Evolutionary conservation across 306 rosid species (phyloP), one percentile per base, ranked within the genome.

Genomic region (Mimosa pudica): DNA sequence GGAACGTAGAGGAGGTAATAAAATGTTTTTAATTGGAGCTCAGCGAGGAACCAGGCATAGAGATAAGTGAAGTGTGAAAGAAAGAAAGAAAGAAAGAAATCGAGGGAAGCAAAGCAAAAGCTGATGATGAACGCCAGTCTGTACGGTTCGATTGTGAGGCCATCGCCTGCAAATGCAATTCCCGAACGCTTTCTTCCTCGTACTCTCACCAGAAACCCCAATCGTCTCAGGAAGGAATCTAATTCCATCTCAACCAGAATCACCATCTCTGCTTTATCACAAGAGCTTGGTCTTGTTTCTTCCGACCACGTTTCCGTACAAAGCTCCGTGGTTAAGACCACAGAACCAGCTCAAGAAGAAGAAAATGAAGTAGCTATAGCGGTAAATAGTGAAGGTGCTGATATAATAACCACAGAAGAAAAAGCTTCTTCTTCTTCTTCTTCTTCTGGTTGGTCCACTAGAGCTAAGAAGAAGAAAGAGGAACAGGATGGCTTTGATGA

Each of bases 381-480:
- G 2, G 74, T 74, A 66, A 6, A 63, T 20, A 74, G 81, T 55
- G 89, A 69, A 75, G 82, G 20, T 8, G 75, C n/a, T 17, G 85
- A 71, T 60, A 1, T 77, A 18, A 62, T 77, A 18, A 62, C 71
- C 51, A 18, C 69, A 1, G 82, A 74, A 73, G 84, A 81, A 17
- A 80, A 84, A 77, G 66, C 62, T 35, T 74, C 30, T 24, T 24
- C 30, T 24, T 74, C 30, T 24, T 24, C 30, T 24, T 24, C 30
- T 24, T 24, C 30, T 24, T 24, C 60, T n/a, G 58, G 69, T 58
- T 70, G 63, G 46, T 66, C 87, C 61, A 72, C 84, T 33, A 86
- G 75, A 66, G 63, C 69, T 55, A 86, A 75, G 62, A 92, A 88
- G 87, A 89, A 80, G 94, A 82, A 79, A 72, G 88, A 83, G 33